Evolutionary conservation across 2,329 filamentous ascomycete species (phyloP).

Genomic region (Xylaria sp.): DNA sequence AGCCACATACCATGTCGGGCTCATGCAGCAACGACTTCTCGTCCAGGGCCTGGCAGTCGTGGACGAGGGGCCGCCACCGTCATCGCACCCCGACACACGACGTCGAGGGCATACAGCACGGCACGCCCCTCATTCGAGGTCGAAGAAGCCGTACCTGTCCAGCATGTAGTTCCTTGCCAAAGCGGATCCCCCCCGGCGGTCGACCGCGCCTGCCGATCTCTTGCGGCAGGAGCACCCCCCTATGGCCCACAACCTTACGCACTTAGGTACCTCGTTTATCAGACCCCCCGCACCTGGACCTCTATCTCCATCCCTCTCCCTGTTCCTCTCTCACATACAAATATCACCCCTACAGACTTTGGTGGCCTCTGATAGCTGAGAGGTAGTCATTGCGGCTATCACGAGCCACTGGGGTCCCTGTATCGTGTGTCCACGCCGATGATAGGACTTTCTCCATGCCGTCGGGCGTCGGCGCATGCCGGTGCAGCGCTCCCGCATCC

Average conservation of each 20-base stretch:
- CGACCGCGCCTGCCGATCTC: constrained; percentile 45
- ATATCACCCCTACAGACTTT: no score
- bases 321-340: no score
- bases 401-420: no score
- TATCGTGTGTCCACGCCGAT: no score
- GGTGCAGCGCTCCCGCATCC: constrained; percentile 28
- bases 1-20: constrained; percentile 46
- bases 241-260: no score
- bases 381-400: no score
- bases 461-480: constrained; percentile 44
- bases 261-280: no score
- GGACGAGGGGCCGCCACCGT: constrained; percentile 39
- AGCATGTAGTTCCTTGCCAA: no score
- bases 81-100: constrained; percentile 31
- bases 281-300: no score
- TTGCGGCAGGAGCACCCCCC: no score
- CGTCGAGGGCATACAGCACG: constrained; percentile 40
- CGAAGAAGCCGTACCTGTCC: constrained; percentile 45
- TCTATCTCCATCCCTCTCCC: no score
- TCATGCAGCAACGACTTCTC: constrained; percentile 38
- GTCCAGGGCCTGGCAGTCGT: constrained; percentile 46
- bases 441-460: constrained; percentile 48
- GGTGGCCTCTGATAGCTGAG: no score
- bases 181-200: constrained; percentile 38
- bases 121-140: constrained; percentile 49